Conservation (phyloP, 129 eudicot genomes). For the Flaveria sonorensis region DNA sequence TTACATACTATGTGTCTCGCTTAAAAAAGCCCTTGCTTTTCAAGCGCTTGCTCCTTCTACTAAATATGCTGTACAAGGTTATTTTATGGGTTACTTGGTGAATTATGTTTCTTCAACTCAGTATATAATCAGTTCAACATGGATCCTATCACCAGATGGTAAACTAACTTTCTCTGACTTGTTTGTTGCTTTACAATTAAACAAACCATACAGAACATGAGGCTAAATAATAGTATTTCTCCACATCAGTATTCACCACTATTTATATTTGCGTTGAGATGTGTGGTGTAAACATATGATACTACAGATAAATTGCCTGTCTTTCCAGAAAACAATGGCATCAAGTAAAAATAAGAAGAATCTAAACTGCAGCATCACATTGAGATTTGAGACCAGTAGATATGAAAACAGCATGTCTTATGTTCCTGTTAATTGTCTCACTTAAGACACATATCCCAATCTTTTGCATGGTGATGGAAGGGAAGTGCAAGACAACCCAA, state of each 20-base stretch:
- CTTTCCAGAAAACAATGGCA: slow-evolving; percentile 8
- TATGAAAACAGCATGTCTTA: neutral
- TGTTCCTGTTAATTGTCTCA: neutral
- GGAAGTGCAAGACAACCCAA: neutral
- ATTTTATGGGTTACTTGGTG: neutral
- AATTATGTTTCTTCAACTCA: slow-evolving; percentile 6
- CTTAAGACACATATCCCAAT: neutral
- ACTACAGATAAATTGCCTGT: neutral
- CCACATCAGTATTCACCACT: slow-evolving; percentile 14
- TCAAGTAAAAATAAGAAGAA: neutral
- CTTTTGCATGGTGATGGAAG: no score
- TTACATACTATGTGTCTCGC: no score
- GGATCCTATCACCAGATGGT: slow-evolving; percentile 8
- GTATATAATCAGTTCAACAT: slow-evolving; percentile 2
- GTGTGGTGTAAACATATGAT: neutral
- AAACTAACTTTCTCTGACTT: neutral
- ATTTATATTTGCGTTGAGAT: neutral
- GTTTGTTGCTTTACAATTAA: slow-evolving; percentile 12
- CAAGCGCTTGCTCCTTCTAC: neutral
- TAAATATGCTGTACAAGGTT: neutral
- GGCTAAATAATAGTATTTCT: neutral
- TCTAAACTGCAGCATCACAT: neutral
- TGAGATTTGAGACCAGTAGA: neutral
- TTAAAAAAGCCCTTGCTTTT: no score
- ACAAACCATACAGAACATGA: neutral